phyloP scores from a whole-genome alignment of 164 flowering plant genomes.

The Vitis rotundifolia region DNA sequence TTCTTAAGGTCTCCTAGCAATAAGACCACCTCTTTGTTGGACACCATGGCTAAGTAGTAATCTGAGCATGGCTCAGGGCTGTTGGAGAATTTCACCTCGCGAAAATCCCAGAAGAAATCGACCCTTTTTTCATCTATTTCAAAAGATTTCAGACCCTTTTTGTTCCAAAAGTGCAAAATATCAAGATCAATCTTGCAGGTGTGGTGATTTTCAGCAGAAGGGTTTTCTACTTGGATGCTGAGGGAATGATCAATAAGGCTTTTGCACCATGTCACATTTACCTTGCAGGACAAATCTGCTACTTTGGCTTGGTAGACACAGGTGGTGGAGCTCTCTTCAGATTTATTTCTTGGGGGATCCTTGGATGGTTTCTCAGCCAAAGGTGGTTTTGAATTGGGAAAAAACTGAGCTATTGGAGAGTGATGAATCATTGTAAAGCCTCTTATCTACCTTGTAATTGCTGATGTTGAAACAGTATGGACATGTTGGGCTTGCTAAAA shows the following conservation, averaged over 20 bases:
- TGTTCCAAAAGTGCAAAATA: slow-evolving; percentile 23
- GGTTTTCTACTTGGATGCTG: slow-evolving; percentile 34
- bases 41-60: slow-evolving; percentile 26
- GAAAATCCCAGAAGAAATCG: slow-evolving; percentile 28
- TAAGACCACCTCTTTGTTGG: slow-evolving; percentile 17
- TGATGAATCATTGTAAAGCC: slow-evolving; percentile 9
- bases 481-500: too few relatives aligned
- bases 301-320: slow-evolving; percentile 42
- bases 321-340: slow-evolving; percentile 32
- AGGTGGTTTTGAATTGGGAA: background rate
- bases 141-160: slow-evolving; percentile 22
- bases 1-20: slow-evolving; percentile 24
- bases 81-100: slow-evolving; percentile 25
- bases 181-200: slow-evolving; percentile 23
- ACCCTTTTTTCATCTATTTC: slow-evolving; percentile 11
- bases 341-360: slow-evolving; percentile 16
- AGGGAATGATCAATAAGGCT: slow-evolving; percentile 40
- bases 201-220: slow-evolving; percentile 8
- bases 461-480: too few relatives aligned
- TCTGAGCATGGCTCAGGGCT: slow-evolving; percentile 26
- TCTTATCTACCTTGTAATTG: background rate
- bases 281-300: slow-evolving; percentile 26
- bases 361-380: slow-evolving; percentile 20
- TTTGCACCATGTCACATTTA: slow-evolving; percentile 54
- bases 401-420: background rate